Base-by-base conservation (phyloP, 306 rosid genomes). In the Vigna radiata region DNA sequence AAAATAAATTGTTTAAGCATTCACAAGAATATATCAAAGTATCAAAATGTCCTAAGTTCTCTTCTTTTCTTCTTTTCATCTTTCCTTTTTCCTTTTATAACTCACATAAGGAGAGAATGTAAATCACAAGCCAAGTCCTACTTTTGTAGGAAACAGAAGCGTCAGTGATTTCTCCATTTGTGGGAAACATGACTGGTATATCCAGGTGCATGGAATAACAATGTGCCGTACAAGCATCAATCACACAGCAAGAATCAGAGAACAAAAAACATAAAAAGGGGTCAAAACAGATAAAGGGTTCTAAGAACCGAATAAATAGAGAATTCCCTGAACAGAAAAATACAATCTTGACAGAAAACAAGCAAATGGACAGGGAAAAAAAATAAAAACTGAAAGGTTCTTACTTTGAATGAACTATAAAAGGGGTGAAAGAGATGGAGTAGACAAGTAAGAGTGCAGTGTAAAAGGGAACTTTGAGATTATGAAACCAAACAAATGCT, bases 241-340 rank as follows among this genome's bases (percentile, higher is more conserved):
- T 17, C 70, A 41, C 31, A 65, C 8, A 55, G 5, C 31, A 55
- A 55, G 13, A 55, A 55, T 9, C 8, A 39, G 44, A 8, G 8
- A 39, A 39, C 13, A 55, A 4, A 19, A 54, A 54, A 50, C 18
- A 16, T 18, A 11, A 39, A 41, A 65, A 65, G 3, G 3, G 14
- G 17, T 37, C 69, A 37, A 33, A n/a, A 37, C 49, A 63, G 18
- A 33, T 18, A n/a, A 17, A 64, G 21, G 72, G 72, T 67, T 67
- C 13, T 6, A 12, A 44, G 11, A 41, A 19, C 18, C 49, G 11
- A 64, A 56, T 9, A 19, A 44, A 46, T 3, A 67, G 36, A 66
- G 8, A 67, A 14, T 46, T 3, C 15, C 19, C 39, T 17, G 16
- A 14, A 4, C 2, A 1, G 17, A 33, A 62, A 33, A 62, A 59